phyloP scores from a whole-genome alignment of 106 monocot species.

The Dioscorea dumetorum region DNA sequence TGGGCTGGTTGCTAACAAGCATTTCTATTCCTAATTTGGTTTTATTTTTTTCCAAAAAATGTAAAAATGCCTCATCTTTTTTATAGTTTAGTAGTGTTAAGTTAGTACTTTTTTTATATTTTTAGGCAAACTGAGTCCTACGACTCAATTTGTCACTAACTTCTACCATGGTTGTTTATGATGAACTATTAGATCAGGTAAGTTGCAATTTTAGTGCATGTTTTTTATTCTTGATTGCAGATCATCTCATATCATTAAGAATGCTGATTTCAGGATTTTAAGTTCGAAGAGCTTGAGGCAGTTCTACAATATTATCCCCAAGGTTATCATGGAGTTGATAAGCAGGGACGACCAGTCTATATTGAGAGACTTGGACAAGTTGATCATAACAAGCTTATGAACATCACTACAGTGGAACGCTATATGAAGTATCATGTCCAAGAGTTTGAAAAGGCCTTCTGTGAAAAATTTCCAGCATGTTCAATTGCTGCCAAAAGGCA shows the following conservation, averaged over 20 bases:
- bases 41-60: too few species aligned
- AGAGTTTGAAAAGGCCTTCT: slow-evolving; percentile 49
- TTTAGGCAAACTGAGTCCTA: not conserved
- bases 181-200: not conserved
- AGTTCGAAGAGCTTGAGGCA: slow-evolving; percentile 19
- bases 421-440: slow-evolving; percentile 60
- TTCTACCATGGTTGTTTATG: not conserved
- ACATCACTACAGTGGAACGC: slow-evolving; percentile 47
- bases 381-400: slow-evolving; percentile 35
- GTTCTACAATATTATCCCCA: slow-evolving; percentile 29
- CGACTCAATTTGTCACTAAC: not conserved
- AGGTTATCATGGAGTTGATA: slow-evolving; percentile 28
- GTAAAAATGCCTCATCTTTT: too few species aligned
- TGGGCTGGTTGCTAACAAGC: too few species aligned
- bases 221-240: not conserved
- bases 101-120: not conserved
- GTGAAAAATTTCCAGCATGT: slow-evolving; percentile 58
- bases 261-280: slow-evolving; percentile 16
- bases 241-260: too few species aligned
- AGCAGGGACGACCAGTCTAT: slow-evolving; percentile 23
- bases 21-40: too few species aligned
- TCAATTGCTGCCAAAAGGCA: slow-evolving; percentile 51
- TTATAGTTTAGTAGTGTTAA: too few species aligned
- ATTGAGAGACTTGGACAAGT: slow-evolving; percentile 22
- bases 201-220: not conserved